Evolutionary conservation across 345 rosid genomes (phyloP), one percentile per base, ranked within the genome.

Genomic region (Lepidium aucheri): DNA sequence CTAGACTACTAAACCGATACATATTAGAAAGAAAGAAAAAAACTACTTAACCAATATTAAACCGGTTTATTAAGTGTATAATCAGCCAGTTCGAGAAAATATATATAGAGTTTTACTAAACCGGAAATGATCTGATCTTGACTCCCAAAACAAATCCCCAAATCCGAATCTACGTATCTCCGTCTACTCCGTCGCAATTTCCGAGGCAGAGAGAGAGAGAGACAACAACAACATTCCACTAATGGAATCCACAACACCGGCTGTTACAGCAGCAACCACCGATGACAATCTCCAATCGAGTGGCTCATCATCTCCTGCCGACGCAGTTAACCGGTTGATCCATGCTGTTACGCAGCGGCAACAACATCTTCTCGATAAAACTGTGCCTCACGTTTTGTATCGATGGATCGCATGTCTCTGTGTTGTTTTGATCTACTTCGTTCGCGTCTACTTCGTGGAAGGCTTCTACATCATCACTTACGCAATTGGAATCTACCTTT

Each of bases 401-500:
- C 86, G 96, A 32, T 92, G 98, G 98, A 70, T 87, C 75, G 89
- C 62, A 2, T 80, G 85, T 65, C 64, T 85, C 22, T 76, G 59
- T 12, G 49, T 82, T 6, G 83, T 82, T 1, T 40, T 71, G 14
- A 74, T 88, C 74, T 90, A 88, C 79, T 83, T 82, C 47, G 1
- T 88, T 0, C 96, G 99, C 50, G 97, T 94, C 36, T 86, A 79
- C 83, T 53, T 86, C 3, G 80, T 90, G 14, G 81, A 90, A 79
- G 99, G 97, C 5, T 93, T 85, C 81, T 88, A 90, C 82, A 80
- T 93, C 82, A 77, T 93, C 79, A 82, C 98, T 26, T 93, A 88
- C 77, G 98, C 81, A 14, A 81, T 90, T 13, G 96, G 97, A 50
- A 90, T 93, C 80, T 93, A 90, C 79, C 67, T 90, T 82, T 78